phyloP scores from a whole-genome alignment of 768 basidiomycete genomes.

The Glaciozyma martinii region DNA sequence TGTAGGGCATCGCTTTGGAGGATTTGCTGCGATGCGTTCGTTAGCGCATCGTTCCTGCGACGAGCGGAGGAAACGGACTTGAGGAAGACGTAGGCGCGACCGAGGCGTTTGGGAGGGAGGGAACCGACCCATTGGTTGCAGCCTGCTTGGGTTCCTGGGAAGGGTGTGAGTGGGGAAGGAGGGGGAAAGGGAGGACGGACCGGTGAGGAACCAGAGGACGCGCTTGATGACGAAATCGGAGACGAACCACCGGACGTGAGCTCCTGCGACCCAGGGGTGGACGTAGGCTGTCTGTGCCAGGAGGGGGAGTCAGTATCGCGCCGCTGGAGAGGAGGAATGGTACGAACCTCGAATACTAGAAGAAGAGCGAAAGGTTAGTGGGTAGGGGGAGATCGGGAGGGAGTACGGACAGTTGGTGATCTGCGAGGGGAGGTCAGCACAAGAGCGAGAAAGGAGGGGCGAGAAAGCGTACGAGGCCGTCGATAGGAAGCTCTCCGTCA shows the following conservation, averaged over 20 bases:
- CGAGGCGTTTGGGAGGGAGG: slow-evolving; percentile 49
- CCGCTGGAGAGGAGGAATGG: no score
- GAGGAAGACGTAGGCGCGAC: slow-evolving; percentile 57
- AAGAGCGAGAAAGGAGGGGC: background rate
- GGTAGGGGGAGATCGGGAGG: background rate
- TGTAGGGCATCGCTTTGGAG: slow-evolving; percentile 53
- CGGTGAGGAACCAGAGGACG: slow-evolving; percentile 55
- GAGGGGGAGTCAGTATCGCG: background rate
- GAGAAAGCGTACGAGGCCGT: slow-evolving; percentile 35
- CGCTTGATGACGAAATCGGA: slow-evolving; percentile 47
- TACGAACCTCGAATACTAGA: slow-evolving; percentile 3
- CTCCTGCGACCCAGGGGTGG: slow-evolving; percentile 54
- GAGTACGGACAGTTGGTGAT: slow-evolving; percentile 53
- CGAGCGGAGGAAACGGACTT: slow-evolving; percentile 36
- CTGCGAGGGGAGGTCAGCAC: slow-evolving; percentile 23
- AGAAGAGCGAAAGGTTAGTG: background rate
- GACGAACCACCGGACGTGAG: slow-evolving; percentile 51
- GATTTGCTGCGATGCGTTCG: slow-evolving; percentile 39
- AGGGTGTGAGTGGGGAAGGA: background rate
- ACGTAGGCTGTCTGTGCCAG: slow-evolving; percentile 36
- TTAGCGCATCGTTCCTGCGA: no score
- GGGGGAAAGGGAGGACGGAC: slow-evolving; percentile 32
- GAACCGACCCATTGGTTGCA: slow-evolving; percentile 61
- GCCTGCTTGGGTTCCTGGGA: slow-evolving; percentile 42
- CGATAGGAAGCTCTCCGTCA: slow-evolving; percentile 43